A percentile compares a stretch with the other conserved stretches of the same genome.
Evolutionary conservation across 2,329 filamentous ascomycete species (phyloP).

Genomic region (Purpureocillium takamizusanense): DNA sequence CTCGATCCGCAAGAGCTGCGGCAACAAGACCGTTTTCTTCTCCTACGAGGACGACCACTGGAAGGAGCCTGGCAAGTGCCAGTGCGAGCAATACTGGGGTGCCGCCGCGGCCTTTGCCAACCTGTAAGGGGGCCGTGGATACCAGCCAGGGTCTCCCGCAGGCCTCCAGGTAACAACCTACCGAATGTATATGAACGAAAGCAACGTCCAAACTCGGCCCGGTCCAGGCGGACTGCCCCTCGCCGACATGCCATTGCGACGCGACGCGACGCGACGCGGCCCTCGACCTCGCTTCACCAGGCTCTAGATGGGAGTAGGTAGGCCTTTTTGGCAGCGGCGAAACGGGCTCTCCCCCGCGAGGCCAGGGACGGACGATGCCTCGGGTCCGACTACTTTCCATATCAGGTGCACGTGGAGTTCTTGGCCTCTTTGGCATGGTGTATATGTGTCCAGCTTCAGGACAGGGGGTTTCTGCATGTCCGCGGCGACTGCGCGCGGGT

Average conservation of each 20-base stretch:
- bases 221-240: conserved; percentile 8
- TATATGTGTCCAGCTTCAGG: conserved; percentile 1
- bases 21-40: conserved; percentile 70
- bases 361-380: too few species aligned
- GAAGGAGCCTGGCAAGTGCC: conserved; percentile 63
- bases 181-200: conserved; percentile 19
- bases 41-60: conserved; percentile 70
- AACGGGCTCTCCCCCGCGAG: too few species aligned
- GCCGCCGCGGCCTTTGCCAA: conserved; percentile 21
- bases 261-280: background rate
- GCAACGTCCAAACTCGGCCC: conserved; percentile 10
- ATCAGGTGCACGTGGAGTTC: conserved; percentile 5
- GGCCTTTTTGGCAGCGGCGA: background rate
- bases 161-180: conserved; percentile 2
- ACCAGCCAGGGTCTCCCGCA: conserved; percentile 1
- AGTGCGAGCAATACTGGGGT: conserved; percentile 77
- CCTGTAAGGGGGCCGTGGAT: too few species aligned
- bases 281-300: background rate
- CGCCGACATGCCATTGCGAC: background rate
- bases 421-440: too few species aligned
- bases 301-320: background rate
- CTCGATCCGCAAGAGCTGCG: conserved; percentile 57
- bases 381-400: background rate
- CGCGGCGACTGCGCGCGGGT: conserved; percentile 11
- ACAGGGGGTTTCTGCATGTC: conserved; percentile 13